phyloP scores from a whole-genome alignment of 2,329 filamentous ascomycete species.

The Cordyceps farinosa region DNA sequence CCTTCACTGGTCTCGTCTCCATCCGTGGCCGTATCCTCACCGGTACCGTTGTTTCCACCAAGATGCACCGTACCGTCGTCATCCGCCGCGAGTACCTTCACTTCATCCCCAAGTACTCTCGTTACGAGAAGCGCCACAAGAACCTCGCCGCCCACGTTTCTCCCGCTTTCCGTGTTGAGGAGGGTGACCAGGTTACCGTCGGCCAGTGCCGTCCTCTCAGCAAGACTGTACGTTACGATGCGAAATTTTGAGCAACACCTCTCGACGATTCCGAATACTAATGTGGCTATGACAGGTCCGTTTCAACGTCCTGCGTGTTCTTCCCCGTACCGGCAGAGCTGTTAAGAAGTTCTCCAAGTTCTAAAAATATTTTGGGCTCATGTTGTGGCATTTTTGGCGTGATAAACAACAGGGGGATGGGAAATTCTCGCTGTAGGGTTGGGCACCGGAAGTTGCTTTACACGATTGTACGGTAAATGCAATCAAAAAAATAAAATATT shows the following conservation, averaged over 20 bases:
- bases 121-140: constrained; percentile 99
- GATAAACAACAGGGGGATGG: constrained; percentile 43
- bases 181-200: constrained; percentile 98
- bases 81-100: constrained; percentile 99
- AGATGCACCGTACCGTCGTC: constrained; percentile 99
- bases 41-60: constrained; percentile 98
- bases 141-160: constrained; percentile 99
- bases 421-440: constrained; percentile 37
- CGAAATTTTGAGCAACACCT: neutral
- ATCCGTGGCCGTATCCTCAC: constrained; percentile 99
- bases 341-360: constrained; percentile 99
- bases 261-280: constrained; percentile 20
- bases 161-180: constrained; percentile 99
- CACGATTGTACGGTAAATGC: constrained; percentile 45
- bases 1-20: constrained; percentile 97
- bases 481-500: constrained; percentile 42
- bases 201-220: constrained; percentile 98
- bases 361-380: constrained; percentile 57
- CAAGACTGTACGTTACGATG: constrained; percentile 83
- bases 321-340: constrained; percentile 93
- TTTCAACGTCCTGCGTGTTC: constrained; percentile 99
- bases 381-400: constrained; percentile 52
- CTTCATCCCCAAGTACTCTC: constrained; percentile 98
- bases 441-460: constrained; percentile 41
- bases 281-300: constrained; percentile 62